A percentile compares a stretch with the other conserved stretches of the same genome.
These are phyloP conservation scores for Phytophthora gonapodyides DNA, from an alignment of 352 stramenopile genomes.

Conservation along the genomic window DNA sequence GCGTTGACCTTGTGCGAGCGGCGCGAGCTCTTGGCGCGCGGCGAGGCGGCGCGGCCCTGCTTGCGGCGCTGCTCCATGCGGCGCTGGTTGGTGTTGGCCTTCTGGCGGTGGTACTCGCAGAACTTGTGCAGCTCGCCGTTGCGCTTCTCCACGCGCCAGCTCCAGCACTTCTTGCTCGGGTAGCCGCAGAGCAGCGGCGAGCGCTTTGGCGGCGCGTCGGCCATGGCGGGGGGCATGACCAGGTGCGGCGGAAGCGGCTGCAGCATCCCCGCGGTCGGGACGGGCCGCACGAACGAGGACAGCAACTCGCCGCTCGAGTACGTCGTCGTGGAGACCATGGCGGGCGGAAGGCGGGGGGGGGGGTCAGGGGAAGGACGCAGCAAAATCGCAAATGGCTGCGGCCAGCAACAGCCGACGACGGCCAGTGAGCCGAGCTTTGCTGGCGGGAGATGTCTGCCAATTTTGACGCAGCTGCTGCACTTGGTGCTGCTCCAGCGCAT, in stretches of 20 bases:
- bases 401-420: background rate
- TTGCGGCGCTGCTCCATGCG: constrained; percentile 85
- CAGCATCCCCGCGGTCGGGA: constrained; percentile 9
- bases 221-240: constrained; percentile 16
- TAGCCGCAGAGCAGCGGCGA: constrained; percentile 70
- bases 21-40: constrained; percentile 30
- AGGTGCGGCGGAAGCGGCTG: constrained; percentile 32
- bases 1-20: constrained; percentile 29
- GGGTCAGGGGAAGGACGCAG: constrained; percentile 18
- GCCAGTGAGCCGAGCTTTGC: constrained; percentile 4
- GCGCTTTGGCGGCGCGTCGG: constrained; percentile 41
- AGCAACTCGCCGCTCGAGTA: constrained; percentile 39
- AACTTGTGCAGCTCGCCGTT: constrained; percentile 88
- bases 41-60: constrained; percentile 43
- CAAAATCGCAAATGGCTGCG: constrained; percentile 40
- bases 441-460: constrained; percentile 12
- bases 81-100: constrained; percentile 85
- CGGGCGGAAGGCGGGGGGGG: background rate
- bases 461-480: constrained; percentile 24
- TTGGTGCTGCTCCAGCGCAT: background rate
- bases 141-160: constrained; percentile 76
- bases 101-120: constrained; percentile 85
- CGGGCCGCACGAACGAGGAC: constrained; percentile 34
- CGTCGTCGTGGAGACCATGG: constrained; percentile 37
- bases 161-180: constrained; percentile 87